Evolutionary conservation across 192 early-diverging fungal genomes (phyloP).

Genomic region (Phycomyces blakesleeanus): DNA sequence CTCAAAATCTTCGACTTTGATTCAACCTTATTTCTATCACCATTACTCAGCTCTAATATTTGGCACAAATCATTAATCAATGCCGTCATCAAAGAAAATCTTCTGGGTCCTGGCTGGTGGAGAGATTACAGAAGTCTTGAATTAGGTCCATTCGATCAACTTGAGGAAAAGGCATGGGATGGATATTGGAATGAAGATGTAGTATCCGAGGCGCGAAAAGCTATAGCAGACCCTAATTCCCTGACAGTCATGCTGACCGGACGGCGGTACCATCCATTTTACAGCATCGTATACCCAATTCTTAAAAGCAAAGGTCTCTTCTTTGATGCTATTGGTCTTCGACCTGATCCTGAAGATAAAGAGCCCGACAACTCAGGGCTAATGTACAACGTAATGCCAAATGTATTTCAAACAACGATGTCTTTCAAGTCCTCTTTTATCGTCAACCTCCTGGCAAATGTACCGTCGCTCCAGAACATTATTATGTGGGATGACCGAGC

Average conservation of each 20-base stretch:
- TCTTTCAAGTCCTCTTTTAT: conserved; percentile 32
- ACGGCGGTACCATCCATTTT: conserved; percentile 30
- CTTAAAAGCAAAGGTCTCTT: conserved; percentile 13
- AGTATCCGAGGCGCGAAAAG: conserved; percentile 16
- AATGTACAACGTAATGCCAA: neutral
- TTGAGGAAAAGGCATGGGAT: conserved; percentile 24
- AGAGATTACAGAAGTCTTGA: conserved; percentile 27
- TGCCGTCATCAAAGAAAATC: conserved; percentile 10
- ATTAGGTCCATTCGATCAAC: conserved; percentile 12
- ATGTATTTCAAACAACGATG: conserved; percentile 24
- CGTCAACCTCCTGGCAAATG: conserved; percentile 6
- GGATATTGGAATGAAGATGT: conserved; percentile 32
- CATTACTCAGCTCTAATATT: conserved; percentile 13
- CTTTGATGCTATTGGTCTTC: conserved; percentile 29
- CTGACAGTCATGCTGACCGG: conserved; percentile 30
- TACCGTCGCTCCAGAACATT: conserved; percentile 18
- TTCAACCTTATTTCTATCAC: conserved; percentile 32
- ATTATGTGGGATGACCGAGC: conserved; percentile 32
- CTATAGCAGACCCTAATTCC: conserved; percentile 16
- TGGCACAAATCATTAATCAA: conserved; percentile 13
- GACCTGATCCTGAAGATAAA: conserved; percentile 31
- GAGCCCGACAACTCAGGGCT: neutral
- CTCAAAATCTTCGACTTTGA: conserved; percentile 34
- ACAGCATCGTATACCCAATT: conserved; percentile 11
- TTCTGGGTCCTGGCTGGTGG: conserved; percentile 34